Conservation (phyloP, 1,139 yeast species). For the Candida smagusa region DNA sequence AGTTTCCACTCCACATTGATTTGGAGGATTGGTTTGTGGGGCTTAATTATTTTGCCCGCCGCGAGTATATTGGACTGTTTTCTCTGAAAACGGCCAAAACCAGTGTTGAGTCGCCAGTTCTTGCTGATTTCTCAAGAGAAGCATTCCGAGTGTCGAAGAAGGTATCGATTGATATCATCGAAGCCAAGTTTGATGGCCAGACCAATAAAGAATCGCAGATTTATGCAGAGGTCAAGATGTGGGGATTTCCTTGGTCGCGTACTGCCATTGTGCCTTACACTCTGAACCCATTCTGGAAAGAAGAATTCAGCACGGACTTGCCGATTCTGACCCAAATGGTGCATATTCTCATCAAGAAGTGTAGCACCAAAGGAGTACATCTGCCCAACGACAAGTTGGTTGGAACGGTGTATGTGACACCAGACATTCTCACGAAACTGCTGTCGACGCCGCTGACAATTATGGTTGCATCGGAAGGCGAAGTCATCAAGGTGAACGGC, state of each 20-base stretch:
- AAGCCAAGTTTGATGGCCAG: conserved; percentile 51
- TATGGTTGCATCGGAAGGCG: conserved; percentile 29
- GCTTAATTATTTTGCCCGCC: conserved; percentile 60
- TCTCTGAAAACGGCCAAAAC: conserved; percentile 1
- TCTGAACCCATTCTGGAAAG: conserved; percentile 69
- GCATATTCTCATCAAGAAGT: conserved; percentile 48
- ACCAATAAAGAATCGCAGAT: conserved; percentile 29
- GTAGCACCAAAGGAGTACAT: conserved; percentile 22
- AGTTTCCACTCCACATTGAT: conserved; percentile 68
- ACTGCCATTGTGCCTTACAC: conserved; percentile 56
- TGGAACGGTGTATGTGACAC: conserved; percentile 56
- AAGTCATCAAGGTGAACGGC: conserved; percentile 22
- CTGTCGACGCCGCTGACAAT: conserved; percentile 35
- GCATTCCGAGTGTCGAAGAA: conserved; percentile 54
- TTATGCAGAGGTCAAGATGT: conserved; percentile 61
- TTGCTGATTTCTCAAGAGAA: conserved; percentile 28
- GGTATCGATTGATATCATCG: conserved; percentile 59
- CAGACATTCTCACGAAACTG: conserved; percentile 47
- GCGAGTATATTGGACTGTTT: conserved; percentile 48
- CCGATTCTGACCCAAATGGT: conserved; percentile 54
- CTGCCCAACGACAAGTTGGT: conserved; percentile 35
- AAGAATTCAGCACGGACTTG: conserved; percentile 55
- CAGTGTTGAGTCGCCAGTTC: conserved; percentile 6
- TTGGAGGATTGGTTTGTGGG: conserved; percentile 85
- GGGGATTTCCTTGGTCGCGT: conserved; percentile 70